Evolutionary conservation across 1,284 basidiomycete genomes (phyloP).

Genomic region (Moesziomyces antarcticus): DNA sequence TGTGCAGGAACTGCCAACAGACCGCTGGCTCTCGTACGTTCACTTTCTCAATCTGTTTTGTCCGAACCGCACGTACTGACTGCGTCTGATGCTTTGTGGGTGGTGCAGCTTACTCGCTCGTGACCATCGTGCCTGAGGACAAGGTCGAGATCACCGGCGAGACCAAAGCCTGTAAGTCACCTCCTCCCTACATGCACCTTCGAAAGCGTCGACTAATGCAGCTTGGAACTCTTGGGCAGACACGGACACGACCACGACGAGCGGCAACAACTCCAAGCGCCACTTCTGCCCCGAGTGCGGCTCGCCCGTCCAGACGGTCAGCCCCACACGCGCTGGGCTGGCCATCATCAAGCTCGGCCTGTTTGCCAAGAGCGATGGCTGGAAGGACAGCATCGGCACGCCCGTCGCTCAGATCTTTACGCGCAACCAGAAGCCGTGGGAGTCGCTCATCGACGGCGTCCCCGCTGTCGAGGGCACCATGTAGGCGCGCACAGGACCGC

Average conservation of each 20-base stretch:
- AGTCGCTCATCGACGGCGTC: slow-evolving; percentile 16
- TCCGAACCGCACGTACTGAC: background rate
- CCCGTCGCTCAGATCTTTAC: slow-evolving; percentile 23
- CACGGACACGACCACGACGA: slow-evolving; percentile 17
- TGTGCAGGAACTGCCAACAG: slow-evolving; percentile 30
- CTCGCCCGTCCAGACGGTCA: slow-evolving; percentile 12
- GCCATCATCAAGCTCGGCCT: slow-evolving; percentile 41
- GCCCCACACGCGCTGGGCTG: slow-evolving; percentile 3
- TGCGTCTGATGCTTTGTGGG: background rate
- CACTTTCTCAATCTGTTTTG: background rate
- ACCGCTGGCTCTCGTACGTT: slow-evolving; percentile 30
- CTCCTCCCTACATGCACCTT: background rate
- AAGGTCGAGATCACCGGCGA: slow-evolving; percentile 28
- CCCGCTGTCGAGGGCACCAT: slow-evolving; percentile 2
- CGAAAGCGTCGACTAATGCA: too few species aligned
- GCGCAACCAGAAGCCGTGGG: slow-evolving; percentile 25
- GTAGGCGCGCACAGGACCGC: too few species aligned
- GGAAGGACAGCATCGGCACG: slow-evolving; percentile 9
- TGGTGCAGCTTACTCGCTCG: slow-evolving; percentile 22
- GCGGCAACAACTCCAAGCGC: slow-evolving; percentile 21
- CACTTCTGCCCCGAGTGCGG: slow-evolving; percentile 32
- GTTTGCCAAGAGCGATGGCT: slow-evolving; percentile 17
- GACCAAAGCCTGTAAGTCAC: slow-evolving; percentile 20
- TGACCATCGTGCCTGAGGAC: slow-evolving; percentile 21
- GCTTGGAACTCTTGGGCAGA: background rate